Evolutionary conservation across 148 eudicot genomes (phyloP).

Genomic region (Spergularia marina): DNA sequence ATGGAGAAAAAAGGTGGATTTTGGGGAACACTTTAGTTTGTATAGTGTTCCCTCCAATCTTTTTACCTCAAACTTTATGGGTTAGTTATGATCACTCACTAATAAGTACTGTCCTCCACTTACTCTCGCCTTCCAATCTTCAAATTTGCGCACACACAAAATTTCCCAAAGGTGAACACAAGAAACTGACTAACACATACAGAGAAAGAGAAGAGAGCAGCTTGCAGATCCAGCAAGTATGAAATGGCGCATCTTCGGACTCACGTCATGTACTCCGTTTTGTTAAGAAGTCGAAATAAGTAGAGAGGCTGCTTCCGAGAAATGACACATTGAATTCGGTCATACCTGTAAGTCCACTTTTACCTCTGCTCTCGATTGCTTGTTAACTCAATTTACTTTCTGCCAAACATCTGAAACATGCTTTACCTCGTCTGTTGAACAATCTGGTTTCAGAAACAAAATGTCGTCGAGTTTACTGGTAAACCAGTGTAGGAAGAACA

Average conservation of each 20-base stretch:
- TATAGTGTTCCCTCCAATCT: conserved; percentile 58
- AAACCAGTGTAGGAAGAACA: neutral
- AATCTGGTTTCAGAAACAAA: too few relatives aligned
- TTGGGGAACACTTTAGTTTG: conserved; percentile 57
- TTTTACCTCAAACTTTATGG: conserved; percentile 31
- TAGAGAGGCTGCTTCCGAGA: too few relatives aligned
- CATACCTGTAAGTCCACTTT: conserved; percentile 9
- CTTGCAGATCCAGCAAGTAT: neutral
- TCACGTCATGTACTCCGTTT: too few relatives aligned
- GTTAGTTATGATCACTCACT: conserved; percentile 36
- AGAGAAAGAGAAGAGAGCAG: neutral
- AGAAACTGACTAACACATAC: neutral
- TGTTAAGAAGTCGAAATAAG: too few relatives aligned
- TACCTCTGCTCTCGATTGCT: neutral
- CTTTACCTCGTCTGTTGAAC: too few relatives aligned
- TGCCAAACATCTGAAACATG: neutral
- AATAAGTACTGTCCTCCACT: conserved; percentile 38
- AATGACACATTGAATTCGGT: too few relatives aligned
- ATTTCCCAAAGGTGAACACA: neutral
- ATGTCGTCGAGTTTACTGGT: neutral
- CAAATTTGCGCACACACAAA: conserved; percentile 21
- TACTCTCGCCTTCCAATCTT: conserved; percentile 34
- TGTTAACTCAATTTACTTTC: neutral
- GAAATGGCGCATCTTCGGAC: too few relatives aligned
- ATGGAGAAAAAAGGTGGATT: neutral